Evolutionary conservation across 495 filamentous ascomycete species (phyloP).

Genomic region (Chaetomium fimeti): DNA sequence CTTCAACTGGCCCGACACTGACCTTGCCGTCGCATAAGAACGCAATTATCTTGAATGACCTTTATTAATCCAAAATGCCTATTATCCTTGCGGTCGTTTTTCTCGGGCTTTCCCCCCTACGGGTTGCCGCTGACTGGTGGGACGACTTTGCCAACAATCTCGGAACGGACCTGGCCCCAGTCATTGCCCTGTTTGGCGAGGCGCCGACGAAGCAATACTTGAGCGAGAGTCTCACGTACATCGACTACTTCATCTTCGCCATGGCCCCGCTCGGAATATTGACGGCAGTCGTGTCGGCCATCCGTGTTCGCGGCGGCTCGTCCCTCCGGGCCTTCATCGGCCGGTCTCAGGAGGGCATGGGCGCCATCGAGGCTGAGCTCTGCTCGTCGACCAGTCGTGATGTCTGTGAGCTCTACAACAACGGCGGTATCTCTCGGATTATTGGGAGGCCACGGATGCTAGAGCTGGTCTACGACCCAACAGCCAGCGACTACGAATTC

Average conservation of each 20-base stretch:
- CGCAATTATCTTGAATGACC: too few relatives aligned
- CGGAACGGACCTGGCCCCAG: conserved; percentile 41
- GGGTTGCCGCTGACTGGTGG: too few relatives aligned
- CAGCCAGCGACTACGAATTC: too few relatives aligned
- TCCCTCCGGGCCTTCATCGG: conserved; percentile 51
- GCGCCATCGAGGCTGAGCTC: conserved; percentile 34
- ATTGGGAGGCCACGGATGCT: conserved; percentile 37
- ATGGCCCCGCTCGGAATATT: conserved; percentile 51
- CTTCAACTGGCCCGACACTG: too few relatives aligned
- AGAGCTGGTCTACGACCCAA: conserved; percentile 24
- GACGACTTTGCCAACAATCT: conserved; percentile 53
- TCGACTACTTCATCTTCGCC: conserved; percentile 53
- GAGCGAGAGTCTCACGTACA: conserved; percentile 41
- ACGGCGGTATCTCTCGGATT: conserved; percentile 37
- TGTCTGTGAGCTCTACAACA: conserved; percentile 47
- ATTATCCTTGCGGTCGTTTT: too few relatives aligned
- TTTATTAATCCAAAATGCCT: too few relatives aligned
- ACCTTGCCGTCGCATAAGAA: too few relatives aligned
- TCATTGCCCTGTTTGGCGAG: conserved; percentile 50
- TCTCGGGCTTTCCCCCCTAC: too few relatives aligned
- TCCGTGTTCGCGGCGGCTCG: conserved; percentile 48
- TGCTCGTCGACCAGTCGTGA: conserved; percentile 37
- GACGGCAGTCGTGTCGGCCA: conserved; percentile 50
- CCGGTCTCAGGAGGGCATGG: conserved; percentile 44
- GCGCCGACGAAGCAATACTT: conserved; percentile 53